phyloP scores from a whole-genome alignment of 192 early-diverging fungal genomes.

The Radiomyces spectabilis region DNA sequence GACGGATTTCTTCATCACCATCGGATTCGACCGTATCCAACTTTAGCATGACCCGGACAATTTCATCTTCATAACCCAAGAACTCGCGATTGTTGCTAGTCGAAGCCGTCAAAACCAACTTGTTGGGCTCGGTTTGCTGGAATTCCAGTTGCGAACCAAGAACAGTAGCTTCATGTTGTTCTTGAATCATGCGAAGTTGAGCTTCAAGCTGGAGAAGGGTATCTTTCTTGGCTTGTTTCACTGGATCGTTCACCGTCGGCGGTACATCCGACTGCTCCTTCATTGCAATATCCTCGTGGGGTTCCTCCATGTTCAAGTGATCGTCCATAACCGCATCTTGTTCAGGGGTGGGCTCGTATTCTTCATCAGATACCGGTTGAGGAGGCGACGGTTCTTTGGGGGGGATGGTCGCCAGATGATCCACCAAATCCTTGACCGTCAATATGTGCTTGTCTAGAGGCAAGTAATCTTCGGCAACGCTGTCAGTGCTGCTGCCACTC shows the following conservation, averaged over 20 bases:
- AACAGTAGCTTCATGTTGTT: neutral
- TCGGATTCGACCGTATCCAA: conserved; percentile 19
- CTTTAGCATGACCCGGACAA: conserved; percentile 20
- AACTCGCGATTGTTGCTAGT: conserved; percentile 16
- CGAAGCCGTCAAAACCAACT: neutral
- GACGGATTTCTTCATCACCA: conserved; percentile 10
- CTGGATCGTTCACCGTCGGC: neutral
- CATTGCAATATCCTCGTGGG: too few species aligned
- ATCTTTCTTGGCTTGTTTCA: neutral
- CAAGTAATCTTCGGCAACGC: too few species aligned
- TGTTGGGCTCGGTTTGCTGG: neutral
- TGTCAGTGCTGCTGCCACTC: too few species aligned
- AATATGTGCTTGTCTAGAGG: too few species aligned
- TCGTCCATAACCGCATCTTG: too few species aligned
- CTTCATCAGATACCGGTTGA: too few species aligned
- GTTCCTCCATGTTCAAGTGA: too few species aligned
- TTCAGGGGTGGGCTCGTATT: too few species aligned
- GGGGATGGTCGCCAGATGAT: too few species aligned
- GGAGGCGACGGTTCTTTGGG: too few species aligned
- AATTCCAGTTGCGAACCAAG: neutral
- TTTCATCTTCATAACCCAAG: conserved; percentile 22
- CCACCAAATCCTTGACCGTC: too few species aligned
- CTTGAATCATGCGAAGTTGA: neutral
- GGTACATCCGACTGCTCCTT: neutral
- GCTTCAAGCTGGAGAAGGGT: neutral